phyloP scores from a whole-genome alignment of 2,329 filamentous ascomycete genomes.

The Beauveria australis region DNA sequence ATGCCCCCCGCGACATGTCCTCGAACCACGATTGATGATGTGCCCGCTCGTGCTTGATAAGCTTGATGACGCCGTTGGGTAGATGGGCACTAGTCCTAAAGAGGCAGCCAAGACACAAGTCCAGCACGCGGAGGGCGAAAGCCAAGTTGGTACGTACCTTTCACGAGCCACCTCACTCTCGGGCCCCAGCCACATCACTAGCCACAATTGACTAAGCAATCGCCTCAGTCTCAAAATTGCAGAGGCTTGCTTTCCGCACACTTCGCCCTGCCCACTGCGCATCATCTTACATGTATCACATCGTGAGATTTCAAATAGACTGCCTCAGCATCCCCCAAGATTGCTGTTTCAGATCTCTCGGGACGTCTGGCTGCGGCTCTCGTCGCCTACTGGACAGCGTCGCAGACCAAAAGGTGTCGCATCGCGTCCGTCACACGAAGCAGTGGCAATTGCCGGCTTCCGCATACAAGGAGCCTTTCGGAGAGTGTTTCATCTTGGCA shows the following conservation, averaged over 20 bases:
- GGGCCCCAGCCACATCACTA: neutral
- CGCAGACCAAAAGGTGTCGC: neutral
- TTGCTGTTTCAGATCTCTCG: neutral
- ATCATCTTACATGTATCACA: neutral
- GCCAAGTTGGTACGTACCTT: neutral
- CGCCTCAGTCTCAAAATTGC: no score
- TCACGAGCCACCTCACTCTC: neutral
- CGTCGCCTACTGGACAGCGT: neutral
- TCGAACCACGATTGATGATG: neutral
- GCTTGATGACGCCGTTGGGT: no score
- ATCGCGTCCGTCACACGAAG: neutral
- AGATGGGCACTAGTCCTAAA: constrained; percentile 20
- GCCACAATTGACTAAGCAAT: no score
- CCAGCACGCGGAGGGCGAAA: neutral
- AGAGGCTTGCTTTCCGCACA: no score
- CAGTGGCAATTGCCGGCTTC: neutral
- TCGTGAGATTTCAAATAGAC: neutral
- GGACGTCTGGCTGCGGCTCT: neutral
- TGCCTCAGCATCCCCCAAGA: no score
- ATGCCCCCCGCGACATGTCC: neutral
- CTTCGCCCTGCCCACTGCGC: neutral
- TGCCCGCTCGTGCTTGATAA: neutral
- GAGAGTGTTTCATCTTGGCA: neutral
- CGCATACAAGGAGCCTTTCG: neutral
- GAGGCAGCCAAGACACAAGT: constrained; percentile 24